Base-by-base conservation (phyloP, 768 basidiomycete genomes). In the Kwoniella mangroviensis region DNA sequence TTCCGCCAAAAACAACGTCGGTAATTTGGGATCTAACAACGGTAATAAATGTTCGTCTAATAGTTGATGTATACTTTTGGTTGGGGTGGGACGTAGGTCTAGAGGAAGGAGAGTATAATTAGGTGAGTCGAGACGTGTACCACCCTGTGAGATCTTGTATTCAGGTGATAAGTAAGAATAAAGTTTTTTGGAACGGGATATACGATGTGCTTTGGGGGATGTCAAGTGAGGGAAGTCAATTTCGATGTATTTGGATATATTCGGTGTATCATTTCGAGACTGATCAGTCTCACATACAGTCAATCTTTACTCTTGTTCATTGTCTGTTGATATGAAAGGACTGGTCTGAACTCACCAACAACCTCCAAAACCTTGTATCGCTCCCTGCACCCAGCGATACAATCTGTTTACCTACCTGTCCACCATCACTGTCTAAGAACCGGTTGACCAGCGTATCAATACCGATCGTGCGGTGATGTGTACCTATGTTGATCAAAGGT, bases 321-420 rank as follows among this genome's bases (percentile, higher is more conserved):
- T 4, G 24, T 53, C 15, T n/a, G 7, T 56, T 52, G 41, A 24
- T 34, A 10, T 52, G 69, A 83, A 83, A 55, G 49, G 55, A 75
- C 75, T 21, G 76, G 73, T 65, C 53, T 34, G 21, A 34, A 87
- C 91, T 84, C 84, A 93, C 93, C 85, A 86, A 87, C 75, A 96
- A 85, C 66, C 94, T 86, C 94, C 96, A 99, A 81, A 92, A 98
- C 63, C 97, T 86, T 2, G 94, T 94, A 84, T 99, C 97, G 76
- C 93, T 98, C 24, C 97, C 97, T 1, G 95, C 91, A 0, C 97
- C 97, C 40, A 98, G 83, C 82, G 92, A 96, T n/a, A 98, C 88
- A 64, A 98, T 90, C 85, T 98, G 97, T 28, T 28, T 58, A 6
- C 24, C 9, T 22, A 43, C 45, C 3, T 49, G 4, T 49, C 13